Evolutionary conservation across 2,329 filamentous ascomycete species (phyloP), one percentile per base, ranked within the genome.

Genomic region (Talaromyces verruculosus): DNA sequence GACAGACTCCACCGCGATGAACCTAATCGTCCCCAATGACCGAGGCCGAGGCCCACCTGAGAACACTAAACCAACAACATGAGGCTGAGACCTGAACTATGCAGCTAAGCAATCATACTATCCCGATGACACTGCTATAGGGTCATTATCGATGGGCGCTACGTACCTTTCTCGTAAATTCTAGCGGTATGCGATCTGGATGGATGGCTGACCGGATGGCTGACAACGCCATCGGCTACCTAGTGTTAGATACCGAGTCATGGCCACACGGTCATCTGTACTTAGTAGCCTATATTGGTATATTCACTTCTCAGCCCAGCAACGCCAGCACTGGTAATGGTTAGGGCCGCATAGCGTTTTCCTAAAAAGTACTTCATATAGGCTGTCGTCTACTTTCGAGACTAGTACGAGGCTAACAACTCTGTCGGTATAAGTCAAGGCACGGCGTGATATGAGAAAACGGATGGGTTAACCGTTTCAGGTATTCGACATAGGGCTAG

Each of bases 21-120:
- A 51, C 47, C 47, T 17, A 28, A 93, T 1, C 22, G 30, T 51
- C 22, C 6, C 5, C 3, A 11, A 5, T 47, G 17, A n/a, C 39
- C 19, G n/a, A 7, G 43, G 43, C 19, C 43, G 10, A 47, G 30
- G 30, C 30, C 30, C 30, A 33, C 30, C 45, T 6, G 15, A n/a
- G 13, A 43, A 43, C 41, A 10, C 41, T 43, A 43, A 43, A 43
- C 45, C 45, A 47, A 47, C 45, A 25, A 25, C 43, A 47, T 25
- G 17, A 43, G 5, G 19, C 19, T 47, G n/a, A 13, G 19, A 47
- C 10, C 11, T 25, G 45, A 47, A 47, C 5, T 15, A 2, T 47
- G 11, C 10, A 43, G 5, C 45, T 13, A 15, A 47, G 19, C 19
- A 25, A 25, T 13, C 19, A 8, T 47, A 47, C 25, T 5, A 13